Base-by-base conservation (phyloP, 345 rosid species). In the Moricandia moricandioides region DNA sequence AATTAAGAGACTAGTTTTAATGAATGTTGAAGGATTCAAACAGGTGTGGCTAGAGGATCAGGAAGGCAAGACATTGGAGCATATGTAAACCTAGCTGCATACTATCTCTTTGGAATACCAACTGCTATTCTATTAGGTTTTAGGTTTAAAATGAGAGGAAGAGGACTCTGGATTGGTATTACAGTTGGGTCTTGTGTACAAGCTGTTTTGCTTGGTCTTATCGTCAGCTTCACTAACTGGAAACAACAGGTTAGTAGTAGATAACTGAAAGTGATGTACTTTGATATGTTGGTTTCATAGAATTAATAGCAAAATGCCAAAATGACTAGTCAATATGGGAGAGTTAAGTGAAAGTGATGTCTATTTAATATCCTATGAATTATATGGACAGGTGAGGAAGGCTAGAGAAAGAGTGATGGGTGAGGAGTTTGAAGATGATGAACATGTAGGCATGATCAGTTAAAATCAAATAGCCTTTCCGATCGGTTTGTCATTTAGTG, bases 21-120 rank as follows among this genome's bases (percentile, higher is more conserved):
- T 51, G 6, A 29, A 39, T 10, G 14, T 55, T 21, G 9, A 4
- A 6, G 17, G 62, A 67, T 31, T 30, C 49, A 59, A 69, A 62
- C 70, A 80, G 80, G 80, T 51, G 69, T 80, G 8, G 80, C 80
- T 65, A 80, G 80, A 70, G 83, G 83, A 71, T 63, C 79, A 35
- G 82, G 82, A 64, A 74, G 80, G 35, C 83, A 80, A 67, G 73
- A 80, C 14, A 47, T 70, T 6, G 83, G 83, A 1, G 83, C 83
- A 1, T 80, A 69, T 30, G 76, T 75, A 5, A 80, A 80, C 77
- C 39, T 80, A 26, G 77, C 77, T 12, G 83, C 83, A 0, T 80
- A 75, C 16, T 80, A 80, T 64, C 17, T 80, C 0, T 80, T 10
- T 59, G 83, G 83, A 47, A 52, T 80, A 69, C 83, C 80, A 24